Base-by-base conservation (phyloP, 495 filamentous ascomycete genomes). In the Penicillium antarcticum region DNA sequence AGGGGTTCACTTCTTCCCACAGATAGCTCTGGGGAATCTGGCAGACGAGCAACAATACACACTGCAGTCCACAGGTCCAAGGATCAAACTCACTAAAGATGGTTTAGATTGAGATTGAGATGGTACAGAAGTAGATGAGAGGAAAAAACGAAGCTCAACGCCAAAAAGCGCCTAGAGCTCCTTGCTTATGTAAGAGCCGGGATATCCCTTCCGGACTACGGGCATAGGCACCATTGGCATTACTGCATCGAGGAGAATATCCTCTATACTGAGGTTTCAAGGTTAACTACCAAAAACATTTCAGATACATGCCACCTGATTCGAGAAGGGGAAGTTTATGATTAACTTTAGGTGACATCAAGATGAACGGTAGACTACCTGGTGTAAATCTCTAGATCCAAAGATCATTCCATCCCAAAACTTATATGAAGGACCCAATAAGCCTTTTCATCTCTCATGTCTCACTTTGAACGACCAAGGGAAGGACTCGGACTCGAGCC, bases 131-230 rank as follows among this genome's bases (percentile, higher is more conserved):
- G 56, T 48, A 53, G 45, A 60, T 61, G 48, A 35, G 56, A 45
- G 52, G 39, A 44, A 54, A 64, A 65, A 61, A 56, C 16, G 60
- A 60, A 58, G 62, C 62, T 66, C 42, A 50, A 52, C 41, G 53
- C 43, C 23, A 51, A 61, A 63, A 60, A 52, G 54, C 62, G 40
- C 42, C 58, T 45, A 48, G 49, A 56, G 49, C 52, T 58, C 34
- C 32, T 26, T 18, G 52, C 26, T 56, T 59, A 62, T 23, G 37
- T 64, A 45, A 58, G 11, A 34, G 24, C 37, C 48, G 57, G 51
- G 35, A 47, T 41, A 43, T 41, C 21, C 53, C 45, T 60, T 42
- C 45, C 53, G 39, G 18, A n/a, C 26, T 42, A 24, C 5, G 5
- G 21, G 21, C 21, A 29, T 7, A 29, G 26, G 26, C 26, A 29